These are phyloP conservation scores for Bruguiera parviflora DNA, from an alignment of 345 rosid species.

Conservation along the genomic window DNA sequence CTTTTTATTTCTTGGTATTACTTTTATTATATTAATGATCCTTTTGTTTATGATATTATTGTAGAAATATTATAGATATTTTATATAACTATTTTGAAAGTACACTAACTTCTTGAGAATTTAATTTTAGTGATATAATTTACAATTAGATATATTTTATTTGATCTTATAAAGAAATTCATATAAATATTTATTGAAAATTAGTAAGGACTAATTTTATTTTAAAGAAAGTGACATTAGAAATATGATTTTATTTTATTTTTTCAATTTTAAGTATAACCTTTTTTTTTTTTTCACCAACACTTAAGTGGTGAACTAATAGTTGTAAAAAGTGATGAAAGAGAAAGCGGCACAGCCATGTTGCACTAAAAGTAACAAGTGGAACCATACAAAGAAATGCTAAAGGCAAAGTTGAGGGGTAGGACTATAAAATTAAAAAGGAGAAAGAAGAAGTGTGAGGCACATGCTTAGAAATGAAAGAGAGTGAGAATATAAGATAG, in stretches of 20 bases:
- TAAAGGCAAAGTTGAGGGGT: conserved; percentile 47
- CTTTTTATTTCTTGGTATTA: too few species aligned
- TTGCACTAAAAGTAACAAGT: conserved; percentile 49
- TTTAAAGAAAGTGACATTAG: conserved; percentile 37
- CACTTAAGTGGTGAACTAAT: conserved; percentile 30
- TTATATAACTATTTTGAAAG: too few species aligned
- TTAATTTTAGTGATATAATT: too few species aligned
- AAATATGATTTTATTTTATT: conserved; percentile 32
- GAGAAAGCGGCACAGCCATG: conserved; percentile 38
- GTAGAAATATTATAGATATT: too few species aligned
- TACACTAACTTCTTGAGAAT: too few species aligned
- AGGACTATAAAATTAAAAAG: conserved; percentile 69
- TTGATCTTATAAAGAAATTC: too few species aligned
- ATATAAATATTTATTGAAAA: too few species aligned
- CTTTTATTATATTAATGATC: too few species aligned
- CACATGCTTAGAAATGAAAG: conserved; percentile 50
- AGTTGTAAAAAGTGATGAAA: conserved; percentile 18
- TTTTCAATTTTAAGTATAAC: too few species aligned
- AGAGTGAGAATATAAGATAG: conserved; percentile 53
- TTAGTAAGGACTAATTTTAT: too few species aligned
- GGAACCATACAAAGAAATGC: conserved; percentile 59
- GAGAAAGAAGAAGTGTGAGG: conserved; percentile 43
- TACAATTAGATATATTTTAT: too few species aligned
- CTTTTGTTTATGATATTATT: too few species aligned
- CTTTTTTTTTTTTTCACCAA: conserved; percentile 26